Evolutionary conservation across 192 early-diverging fungal genomes (phyloP), one percentile per base, ranked within the genome.

Genomic region (Piromyces sp.): DNA sequence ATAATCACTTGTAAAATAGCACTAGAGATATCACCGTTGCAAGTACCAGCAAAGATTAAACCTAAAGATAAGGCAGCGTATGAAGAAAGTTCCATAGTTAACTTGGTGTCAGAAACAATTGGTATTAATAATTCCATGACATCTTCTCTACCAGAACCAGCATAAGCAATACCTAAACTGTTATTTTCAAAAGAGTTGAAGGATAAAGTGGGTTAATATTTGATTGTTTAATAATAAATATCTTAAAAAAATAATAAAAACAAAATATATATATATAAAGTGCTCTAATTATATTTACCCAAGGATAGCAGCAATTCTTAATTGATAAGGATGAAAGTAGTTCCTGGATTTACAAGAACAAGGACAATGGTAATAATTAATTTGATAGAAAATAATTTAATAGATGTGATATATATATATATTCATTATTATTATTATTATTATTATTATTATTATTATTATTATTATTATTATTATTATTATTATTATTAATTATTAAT

Each of bases 301-400:
- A 85, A 93, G 88, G 83, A 97, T 95, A 11, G 95, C 92, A 11
- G 96, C 90, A 79, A 94, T 88, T 81, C 94, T 92, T 81, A 95
- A 83, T 30, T 86, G 84, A n/a, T n/a, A 88, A 93, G 17, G 90
- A 90, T 30, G 51, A 68, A 68, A 19, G 51, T 1, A 84, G 86
- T 79, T 87, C 87, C 5, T 98, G 98, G 97, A 96, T 98, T 82
- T 97, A 94, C 90, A 97, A 97, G 87, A 98, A 97, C 90, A 99
- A 99, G 88, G 98, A 98, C 68, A 90, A 95, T 81, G 95, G 93
- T 87, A 82, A 29, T 82, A 12, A 1, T 2, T 19, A 36, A 19
- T 26, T 36, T 4, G 1, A 5, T 80, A 15, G n/a, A 29, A 80
- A n/a, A 51, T 83, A 6, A 40, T 4, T 17, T 79, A 30, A 11